phyloP scores from a whole-genome alignment of 768 basidiomycete species.

The Cystofilobasidium bisporidii region DNA sequence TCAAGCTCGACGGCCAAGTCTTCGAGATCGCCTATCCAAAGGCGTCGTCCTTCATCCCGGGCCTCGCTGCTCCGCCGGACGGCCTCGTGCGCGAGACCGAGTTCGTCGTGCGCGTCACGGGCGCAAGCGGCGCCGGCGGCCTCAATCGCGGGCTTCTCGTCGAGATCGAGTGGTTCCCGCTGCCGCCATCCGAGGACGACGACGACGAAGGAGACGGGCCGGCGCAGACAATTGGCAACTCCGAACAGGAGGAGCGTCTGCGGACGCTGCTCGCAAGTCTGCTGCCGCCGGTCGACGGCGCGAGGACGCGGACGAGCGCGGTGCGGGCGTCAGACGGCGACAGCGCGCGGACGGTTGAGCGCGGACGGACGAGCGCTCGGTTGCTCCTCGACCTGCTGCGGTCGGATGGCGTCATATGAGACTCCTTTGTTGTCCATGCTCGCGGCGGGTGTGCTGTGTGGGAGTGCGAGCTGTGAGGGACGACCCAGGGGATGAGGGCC shows the following conservation, averaged over 20 bases:
- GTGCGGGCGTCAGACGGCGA: neutral
- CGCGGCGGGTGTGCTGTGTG: too few relatives aligned
- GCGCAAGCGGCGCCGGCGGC: neutral
- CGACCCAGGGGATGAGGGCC: too few relatives aligned
- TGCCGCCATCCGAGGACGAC: neutral
- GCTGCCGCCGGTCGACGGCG: neutral
- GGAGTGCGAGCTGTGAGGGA: too few relatives aligned
- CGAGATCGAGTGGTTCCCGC: constrained; percentile 5
- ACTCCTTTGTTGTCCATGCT: too few relatives aligned
- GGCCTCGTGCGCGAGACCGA: neutral
- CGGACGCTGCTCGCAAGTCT: neutral
- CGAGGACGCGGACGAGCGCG: neutral
- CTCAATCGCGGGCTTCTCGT: neutral
- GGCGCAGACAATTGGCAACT: too few relatives aligned
- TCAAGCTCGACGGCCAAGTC: constrained; percentile 4
- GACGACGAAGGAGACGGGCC: neutral
- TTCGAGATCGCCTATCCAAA: neutral
- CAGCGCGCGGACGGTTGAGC: neutral
- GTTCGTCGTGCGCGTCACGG: neutral
- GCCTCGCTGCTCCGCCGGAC: neutral
- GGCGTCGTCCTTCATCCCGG: neutral
- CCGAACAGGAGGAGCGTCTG: neutral
- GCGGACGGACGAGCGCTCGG: neutral
- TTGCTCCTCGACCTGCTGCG: neutral
- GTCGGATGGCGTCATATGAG: neutral